Conservation (phyloP, 768 basidiomycete genomes). For the Calocybe indica region DNA sequence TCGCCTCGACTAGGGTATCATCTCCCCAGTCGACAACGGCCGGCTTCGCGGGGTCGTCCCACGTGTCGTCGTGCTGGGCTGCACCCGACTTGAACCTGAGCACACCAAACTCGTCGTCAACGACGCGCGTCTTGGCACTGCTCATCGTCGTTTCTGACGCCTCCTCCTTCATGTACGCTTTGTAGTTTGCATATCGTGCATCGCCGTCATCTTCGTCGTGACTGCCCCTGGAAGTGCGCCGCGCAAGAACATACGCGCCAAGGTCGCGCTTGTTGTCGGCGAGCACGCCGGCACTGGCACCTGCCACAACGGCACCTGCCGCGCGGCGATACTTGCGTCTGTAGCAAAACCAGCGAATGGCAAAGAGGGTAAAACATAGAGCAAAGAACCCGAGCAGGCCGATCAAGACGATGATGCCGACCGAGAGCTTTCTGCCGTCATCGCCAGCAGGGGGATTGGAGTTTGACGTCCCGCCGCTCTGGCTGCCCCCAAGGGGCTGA, state of each 20-base stretch:
- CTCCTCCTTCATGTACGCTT: constrained; percentile 12
- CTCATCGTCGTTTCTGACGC: constrained; percentile 13
- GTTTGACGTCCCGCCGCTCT: not conserved
- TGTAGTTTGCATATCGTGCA: constrained; percentile 31
- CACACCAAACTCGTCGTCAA: too few species aligned
- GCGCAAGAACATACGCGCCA: not conserved
- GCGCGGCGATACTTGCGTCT: constrained; percentile 27
- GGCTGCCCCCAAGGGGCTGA: constrained; percentile 37
- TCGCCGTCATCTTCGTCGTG: constrained; percentile 12
- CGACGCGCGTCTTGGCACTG: constrained; percentile 34
- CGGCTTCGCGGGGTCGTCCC: constrained; percentile 1
- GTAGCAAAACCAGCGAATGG: constrained; percentile 42
- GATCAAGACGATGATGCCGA: constrained; percentile 61
- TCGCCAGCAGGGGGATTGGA: not conserved
- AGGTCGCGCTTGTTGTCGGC: too few species aligned
- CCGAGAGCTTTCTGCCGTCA: constrained; percentile 32
- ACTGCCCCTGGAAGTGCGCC: constrained; percentile 3
- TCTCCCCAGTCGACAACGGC: constrained; percentile 8
- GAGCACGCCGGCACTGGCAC: constrained; percentile 1
- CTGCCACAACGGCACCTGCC: constrained; percentile 7
- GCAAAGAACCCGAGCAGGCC: constrained; percentile 54
- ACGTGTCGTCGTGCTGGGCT: constrained; percentile 9
- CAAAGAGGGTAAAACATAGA: constrained; percentile 49
- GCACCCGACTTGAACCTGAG: constrained; percentile 7
- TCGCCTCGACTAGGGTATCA: constrained; percentile 12